phyloP scores from a whole-genome alignment of 495 filamentous ascomycete species.

The Parachaetomium inaequale region DNA sequence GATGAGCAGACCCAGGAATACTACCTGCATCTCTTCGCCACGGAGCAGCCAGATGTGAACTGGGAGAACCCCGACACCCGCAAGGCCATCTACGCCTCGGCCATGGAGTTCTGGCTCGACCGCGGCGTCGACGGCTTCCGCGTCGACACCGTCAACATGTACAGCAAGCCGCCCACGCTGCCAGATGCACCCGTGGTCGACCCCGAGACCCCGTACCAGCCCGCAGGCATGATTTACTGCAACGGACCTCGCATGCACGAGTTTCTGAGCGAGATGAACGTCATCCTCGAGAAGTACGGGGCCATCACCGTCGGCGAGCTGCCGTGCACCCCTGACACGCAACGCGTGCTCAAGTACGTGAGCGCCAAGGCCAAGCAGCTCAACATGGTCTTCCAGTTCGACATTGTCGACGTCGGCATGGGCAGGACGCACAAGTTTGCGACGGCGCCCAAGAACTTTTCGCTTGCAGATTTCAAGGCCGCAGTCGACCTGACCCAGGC shows the following conservation, averaged over 20 bases:
- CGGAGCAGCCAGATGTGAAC: constrained; percentile 68
- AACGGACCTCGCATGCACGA: constrained; percentile 67
- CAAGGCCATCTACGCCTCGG: constrained; percentile 61
- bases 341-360: constrained; percentile 59
- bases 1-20: constrained; percentile 63
- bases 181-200: constrained; percentile 54
- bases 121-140: constrained; percentile 66
- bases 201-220: constrained; percentile 34
- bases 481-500: constrained; percentile 61
- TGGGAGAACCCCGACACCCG: constrained; percentile 64
- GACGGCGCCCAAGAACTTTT: constrained; percentile 20
- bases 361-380: constrained; percentile 56
- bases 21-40: constrained; percentile 65
- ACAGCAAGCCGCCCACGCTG: constrained; percentile 10
- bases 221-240: constrained; percentile 52
- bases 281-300: constrained; percentile 59
- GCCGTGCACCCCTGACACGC: constrained; percentile 55
- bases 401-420: constrained; percentile 58
- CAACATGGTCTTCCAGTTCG: constrained; percentile 76
- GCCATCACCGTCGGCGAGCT: constrained; percentile 70
- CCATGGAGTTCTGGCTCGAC: constrained; percentile 68
- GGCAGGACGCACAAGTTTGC: constrained; percentile 46
- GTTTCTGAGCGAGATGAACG: constrained; percentile 58
- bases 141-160: constrained; percentile 64
- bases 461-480: constrained; percentile 42